These are phyloP conservation scores for Pythium folliculosum DNA, from an alignment of 352 stramenopile species.

Conservation along the genomic window DNA sequence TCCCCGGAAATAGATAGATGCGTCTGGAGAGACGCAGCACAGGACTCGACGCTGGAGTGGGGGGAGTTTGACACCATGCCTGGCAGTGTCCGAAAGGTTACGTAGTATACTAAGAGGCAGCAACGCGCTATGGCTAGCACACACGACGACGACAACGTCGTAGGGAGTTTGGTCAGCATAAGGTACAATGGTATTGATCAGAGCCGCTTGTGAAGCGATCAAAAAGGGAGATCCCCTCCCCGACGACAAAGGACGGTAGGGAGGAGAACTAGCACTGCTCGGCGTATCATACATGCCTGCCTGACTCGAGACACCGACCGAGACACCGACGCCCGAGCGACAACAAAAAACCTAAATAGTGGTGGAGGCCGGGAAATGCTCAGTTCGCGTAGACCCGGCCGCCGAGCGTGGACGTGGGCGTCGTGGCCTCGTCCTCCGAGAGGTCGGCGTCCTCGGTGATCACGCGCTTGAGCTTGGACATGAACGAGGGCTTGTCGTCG, in stretches of 20 bases:
- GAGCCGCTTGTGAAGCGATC: background rate
- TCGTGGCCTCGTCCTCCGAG: slow-evolving; percentile 13
- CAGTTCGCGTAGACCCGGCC: background rate
- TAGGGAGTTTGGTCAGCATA: background rate
- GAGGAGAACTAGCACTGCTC: too few species aligned
- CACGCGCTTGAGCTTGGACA: slow-evolving; percentile 25
- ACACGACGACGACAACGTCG: background rate
- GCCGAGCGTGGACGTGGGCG: slow-evolving; percentile 18
- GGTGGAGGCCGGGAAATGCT: background rate
- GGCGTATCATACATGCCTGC: background rate
- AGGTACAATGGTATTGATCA: background rate
- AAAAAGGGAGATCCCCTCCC: too few species aligned
- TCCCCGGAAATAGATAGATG: background rate
- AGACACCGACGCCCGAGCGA: too few species aligned
- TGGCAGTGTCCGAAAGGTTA: background rate
- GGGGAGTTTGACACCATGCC: too few species aligned
- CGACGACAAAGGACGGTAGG: too few species aligned
- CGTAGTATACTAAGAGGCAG: too few species aligned
- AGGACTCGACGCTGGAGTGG: too few species aligned
- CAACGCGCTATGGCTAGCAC: background rate
- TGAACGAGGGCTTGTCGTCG: slow-evolving; percentile 17
- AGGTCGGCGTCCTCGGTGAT: slow-evolving; percentile 23
- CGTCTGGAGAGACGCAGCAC: too few species aligned
- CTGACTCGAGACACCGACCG: too few species aligned
- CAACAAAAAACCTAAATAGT: background rate